A percentile compares a stretch with the other conserved stretches of the same genome.
phyloP scores from a whole-genome alignment of 106 monocot genomes.

The Dendrobium nobile region DNA sequence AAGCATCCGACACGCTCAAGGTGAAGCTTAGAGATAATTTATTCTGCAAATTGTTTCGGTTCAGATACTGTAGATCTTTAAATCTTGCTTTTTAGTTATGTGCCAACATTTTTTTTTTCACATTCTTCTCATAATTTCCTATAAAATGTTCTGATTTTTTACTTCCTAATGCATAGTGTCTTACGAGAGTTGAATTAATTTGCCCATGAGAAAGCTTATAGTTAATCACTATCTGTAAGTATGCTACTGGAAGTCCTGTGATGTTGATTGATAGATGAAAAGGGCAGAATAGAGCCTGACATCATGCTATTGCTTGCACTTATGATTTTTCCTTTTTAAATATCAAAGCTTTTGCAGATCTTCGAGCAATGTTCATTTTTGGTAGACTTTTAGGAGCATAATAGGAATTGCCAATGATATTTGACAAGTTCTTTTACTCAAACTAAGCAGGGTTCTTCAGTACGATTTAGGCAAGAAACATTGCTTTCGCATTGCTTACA shows the following conservation, averaged over 20 bases:
- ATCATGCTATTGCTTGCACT: neutral
- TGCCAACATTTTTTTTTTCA: neutral
- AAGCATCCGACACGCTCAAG: slow-evolving; percentile 83
- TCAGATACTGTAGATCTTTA: neutral
- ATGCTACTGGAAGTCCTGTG: neutral
- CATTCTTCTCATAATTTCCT: neutral
- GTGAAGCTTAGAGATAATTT: slow-evolving; percentile 15
- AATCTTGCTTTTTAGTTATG: neutral
- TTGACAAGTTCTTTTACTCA: neutral
- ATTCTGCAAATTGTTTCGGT: neutral
- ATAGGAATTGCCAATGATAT: neutral
- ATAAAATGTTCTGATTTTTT: neutral
- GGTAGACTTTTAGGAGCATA: neutral
- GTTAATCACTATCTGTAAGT: neutral
- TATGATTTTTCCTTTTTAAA: neutral
- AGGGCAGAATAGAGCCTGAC: neutral
- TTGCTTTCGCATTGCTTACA: neutral
- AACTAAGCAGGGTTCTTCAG: neutral
- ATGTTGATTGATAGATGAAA: neutral
- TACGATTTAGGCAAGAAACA: neutral
- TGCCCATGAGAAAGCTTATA: neutral
- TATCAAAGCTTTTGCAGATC: neutral
- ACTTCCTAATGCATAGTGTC: too few relatives aligned
- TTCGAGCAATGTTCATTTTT: neutral
- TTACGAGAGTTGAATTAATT: too few relatives aligned